Conservation (phyloP, 306 rosid genomes). For the Ormosia semicastrata region DNA sequence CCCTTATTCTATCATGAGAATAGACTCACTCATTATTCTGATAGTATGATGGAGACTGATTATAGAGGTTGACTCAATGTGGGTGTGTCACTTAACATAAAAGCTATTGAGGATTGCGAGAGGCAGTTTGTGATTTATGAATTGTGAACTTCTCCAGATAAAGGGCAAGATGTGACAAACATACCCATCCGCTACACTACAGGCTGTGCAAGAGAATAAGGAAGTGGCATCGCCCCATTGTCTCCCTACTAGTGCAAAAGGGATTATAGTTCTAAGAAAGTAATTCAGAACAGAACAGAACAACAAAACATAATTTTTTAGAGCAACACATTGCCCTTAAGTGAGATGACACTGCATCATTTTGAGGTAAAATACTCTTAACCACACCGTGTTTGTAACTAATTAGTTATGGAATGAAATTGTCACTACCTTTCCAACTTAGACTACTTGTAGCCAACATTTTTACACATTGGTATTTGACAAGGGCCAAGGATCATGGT, state of each 20-base stretch:
- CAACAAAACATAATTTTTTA: not conserved
- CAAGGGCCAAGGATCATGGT: not conserved
- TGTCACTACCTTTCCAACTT: not conserved
- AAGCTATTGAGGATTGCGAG: not conserved
- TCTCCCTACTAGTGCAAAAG: not conserved
- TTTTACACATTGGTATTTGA: not conserved
- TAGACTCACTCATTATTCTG: not conserved
- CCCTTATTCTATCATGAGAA: not conserved
- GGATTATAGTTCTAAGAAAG: not conserved
- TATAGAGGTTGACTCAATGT: not conserved
- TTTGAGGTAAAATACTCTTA: not conserved
- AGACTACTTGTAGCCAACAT: not conserved
- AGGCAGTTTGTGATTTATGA: not conserved
- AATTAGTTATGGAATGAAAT: not conserved
- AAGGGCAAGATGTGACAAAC: not conserved
- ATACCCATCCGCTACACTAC: not conserved
- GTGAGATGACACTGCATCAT: not conserved
- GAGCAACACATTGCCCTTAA: not conserved
- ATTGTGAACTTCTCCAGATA: not conserved
- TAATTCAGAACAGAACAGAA: not conserved
- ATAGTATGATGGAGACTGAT: not conserved
- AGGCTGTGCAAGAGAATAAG: not conserved
- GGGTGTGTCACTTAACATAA: not conserved
- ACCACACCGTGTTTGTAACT: not conserved
- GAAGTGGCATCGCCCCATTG: conserved; percentile 16